Evolutionary conservation across 176 grass and related monocot species (phyloP).

Genomic region (Cenchrus purpureus): DNA sequence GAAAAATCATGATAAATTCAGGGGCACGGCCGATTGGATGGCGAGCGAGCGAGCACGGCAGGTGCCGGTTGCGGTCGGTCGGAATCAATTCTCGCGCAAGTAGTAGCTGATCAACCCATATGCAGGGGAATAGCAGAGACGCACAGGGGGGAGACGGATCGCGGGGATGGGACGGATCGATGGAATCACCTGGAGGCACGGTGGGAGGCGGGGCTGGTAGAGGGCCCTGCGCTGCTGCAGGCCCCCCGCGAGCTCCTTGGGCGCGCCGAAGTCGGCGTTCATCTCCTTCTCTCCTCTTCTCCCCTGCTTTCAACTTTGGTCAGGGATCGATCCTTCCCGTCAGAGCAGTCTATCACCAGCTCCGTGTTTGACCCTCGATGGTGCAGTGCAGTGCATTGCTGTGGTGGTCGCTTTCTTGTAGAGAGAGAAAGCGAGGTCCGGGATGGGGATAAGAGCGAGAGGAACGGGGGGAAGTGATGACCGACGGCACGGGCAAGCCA

Average conservation of each 20-base stretch:
- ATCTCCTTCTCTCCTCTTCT: constrained; percentile 19
- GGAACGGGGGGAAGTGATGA: neutral
- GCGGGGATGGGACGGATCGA: neutral
- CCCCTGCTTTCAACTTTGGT: neutral
- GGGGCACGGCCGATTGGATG: neutral
- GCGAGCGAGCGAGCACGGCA: neutral
- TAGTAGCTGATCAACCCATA: neutral
- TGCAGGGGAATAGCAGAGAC: neutral
- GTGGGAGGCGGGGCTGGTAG: constrained; percentile 48
- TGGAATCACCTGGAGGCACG: constrained; percentile 50
- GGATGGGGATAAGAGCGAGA: neutral
- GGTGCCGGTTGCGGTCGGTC: neutral
- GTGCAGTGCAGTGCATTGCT: neutral
- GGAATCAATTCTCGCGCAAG: neutral
- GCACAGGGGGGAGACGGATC: neutral
- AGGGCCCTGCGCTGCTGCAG: constrained; percentile 53
- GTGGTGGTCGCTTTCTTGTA: constrained; percentile 18
- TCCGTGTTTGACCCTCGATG: neutral
- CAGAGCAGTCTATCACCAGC: neutral
- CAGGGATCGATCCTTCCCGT: neutral
- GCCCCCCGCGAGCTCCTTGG: constrained; percentile 53
- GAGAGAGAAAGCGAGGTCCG: neutral
- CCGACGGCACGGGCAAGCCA: too few species aligned
- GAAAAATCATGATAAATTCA: neutral
- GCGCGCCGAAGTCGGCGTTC: constrained; percentile 54